These are phyloP conservation scores for Arctium minus DNA, from an alignment of 129 eudicot species.

Conservation along the genomic window DNA sequence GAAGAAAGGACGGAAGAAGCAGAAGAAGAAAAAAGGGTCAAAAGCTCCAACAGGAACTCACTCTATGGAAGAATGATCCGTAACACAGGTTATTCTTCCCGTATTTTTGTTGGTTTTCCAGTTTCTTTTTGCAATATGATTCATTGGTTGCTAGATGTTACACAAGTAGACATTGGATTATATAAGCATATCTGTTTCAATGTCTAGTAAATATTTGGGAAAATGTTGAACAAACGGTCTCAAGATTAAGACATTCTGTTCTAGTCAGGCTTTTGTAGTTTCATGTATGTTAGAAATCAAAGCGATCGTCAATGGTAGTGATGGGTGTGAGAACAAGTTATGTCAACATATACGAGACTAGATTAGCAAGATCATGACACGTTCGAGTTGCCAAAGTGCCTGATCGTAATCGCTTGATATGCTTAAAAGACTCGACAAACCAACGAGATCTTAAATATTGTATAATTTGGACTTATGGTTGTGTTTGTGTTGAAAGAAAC, in stretches of 20 bases:
- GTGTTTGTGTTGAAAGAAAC: too few relatives aligned
- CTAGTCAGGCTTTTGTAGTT: neutral
- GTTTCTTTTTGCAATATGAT: constrained; percentile 4
- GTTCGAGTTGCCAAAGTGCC: too few relatives aligned
- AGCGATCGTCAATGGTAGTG: neutral
- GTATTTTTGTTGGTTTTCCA: neutral
- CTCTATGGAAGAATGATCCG: constrained; percentile 57
- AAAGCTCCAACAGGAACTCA: constrained; percentile 41
- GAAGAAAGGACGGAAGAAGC: constrained; percentile 39
- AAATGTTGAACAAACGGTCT: neutral
- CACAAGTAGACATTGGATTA: constrained; percentile 3
- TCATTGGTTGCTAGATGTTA: constrained; percentile 10
- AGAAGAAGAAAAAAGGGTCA: constrained; percentile 51
- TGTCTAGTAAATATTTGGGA: constrained; percentile 21
- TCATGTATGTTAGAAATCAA: neutral
- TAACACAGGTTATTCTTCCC: neutral
- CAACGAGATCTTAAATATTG: too few relatives aligned
- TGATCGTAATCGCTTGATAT: too few relatives aligned
- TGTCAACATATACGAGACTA: too few relatives aligned
- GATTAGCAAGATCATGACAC: too few relatives aligned
- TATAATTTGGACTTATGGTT: too few relatives aligned
- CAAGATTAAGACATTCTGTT: neutral
- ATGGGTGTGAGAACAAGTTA: too few relatives aligned
- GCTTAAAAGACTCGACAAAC: too few relatives aligned
- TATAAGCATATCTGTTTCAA: neutral